Evolutionary conservation across 2,329 filamentous ascomycete genomes (phyloP), one percentile per base, ranked within the genome.

Genomic region (Monilinia aucupariae): DNA sequence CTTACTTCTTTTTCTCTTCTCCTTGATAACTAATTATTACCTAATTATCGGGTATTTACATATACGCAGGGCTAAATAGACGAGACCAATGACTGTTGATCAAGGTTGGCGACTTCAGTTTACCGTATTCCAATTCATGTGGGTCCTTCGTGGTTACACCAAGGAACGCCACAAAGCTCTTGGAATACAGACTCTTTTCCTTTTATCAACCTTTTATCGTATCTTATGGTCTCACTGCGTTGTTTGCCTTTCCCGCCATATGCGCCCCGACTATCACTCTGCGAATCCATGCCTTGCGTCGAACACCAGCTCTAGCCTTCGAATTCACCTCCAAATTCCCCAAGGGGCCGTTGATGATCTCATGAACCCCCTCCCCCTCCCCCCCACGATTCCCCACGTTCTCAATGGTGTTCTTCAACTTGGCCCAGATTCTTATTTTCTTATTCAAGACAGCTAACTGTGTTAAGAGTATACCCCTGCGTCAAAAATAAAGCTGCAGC

Each of bases 331-430:
- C 20, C 25, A 4, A 45, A 45, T 56, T 34, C 20, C 41, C n/a
- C 20, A 13, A 52, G 30, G 17, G 22, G 25, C 34, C 37, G 22
- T 32, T 41, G 13, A 25, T 51, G 47, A 39, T 55, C 13, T 39
- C 17, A 45, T 45, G 39, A 45, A 32, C 41, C n/a, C 20, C 22
- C 22, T 2, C 25, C 3, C 20, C 13, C 13, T 8, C 12, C 15
- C 27, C 59, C 34, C 48, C 59, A 61, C 49, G 25, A 41, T 53
- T 45, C 48, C 49, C 59, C 59, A 53, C 49, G 49, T 47, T 54
- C 54, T n/a, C 15, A 51, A 51, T 17, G 20, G 34, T 56, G 22
- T 12, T 17, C 43, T 56, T 56, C 13, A 5, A 41, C 20, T 20
- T 17, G 4, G 27, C 5, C 27, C 8, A 34, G 15, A 25, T 34